These are phyloP conservation scores for Lantana camara DNA, from an alignment of 257 asterid species.

Conservation along the genomic window DNA sequence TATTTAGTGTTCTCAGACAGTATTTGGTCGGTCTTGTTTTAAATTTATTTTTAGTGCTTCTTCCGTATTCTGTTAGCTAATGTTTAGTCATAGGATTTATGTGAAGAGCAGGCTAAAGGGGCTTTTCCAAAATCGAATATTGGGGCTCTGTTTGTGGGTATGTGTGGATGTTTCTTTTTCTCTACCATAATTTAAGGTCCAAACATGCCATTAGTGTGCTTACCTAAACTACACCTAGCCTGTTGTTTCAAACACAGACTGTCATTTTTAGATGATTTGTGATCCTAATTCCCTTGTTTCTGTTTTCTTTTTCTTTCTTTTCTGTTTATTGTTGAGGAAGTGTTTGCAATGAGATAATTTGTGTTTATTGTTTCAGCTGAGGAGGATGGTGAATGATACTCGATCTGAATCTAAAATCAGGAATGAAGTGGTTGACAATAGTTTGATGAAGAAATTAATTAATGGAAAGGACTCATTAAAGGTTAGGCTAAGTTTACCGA, in stretches of 20 bases:
- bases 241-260: neutral
- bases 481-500: slow-evolving; percentile 32
- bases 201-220: neutral
- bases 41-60: neutral
- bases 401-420: slow-evolving; percentile 2
- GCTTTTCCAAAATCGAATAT: neutral
- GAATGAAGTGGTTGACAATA: slow-evolving; percentile 14
- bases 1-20: neutral
- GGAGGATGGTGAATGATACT: slow-evolving; percentile 25
- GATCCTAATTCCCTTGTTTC: neutral
- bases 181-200: neutral
- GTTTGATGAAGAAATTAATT: slow-evolving; percentile 11
- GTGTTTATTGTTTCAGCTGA: slow-evolving; percentile 23
- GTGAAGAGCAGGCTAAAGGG: neutral
- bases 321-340: slow-evolving; percentile 3
- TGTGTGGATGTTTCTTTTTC: neutral
- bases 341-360: neutral
- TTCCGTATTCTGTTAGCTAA: neutral
- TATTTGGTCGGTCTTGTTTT: neutral
- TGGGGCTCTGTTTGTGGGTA: neutral
- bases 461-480: slow-evolving; percentile 23
- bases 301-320: neutral
- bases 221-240: neutral
- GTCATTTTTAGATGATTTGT: too few species aligned
- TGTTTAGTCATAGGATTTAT: neutral